Percentiles rank a stretch among this genome's conserved stretches.
phyloP scores from a whole-genome alignment of 73 alveolate species.

The Effrenium voratum region DNA sequence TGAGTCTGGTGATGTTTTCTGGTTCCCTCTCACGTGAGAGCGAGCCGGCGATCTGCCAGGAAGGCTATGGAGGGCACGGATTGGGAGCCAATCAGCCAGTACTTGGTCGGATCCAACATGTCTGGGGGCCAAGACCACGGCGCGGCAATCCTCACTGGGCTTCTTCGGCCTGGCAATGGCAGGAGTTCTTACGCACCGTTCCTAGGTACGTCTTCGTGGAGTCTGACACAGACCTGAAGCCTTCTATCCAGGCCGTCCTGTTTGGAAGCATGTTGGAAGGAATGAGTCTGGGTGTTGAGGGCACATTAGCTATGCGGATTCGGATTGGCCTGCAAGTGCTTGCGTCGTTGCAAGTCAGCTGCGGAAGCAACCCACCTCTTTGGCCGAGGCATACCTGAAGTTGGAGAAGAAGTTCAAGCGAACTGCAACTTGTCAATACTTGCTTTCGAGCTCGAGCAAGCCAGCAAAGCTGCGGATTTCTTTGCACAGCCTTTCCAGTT shows the following conservation, averaged over 20 bases:
- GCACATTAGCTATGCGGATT: too few relatives aligned
- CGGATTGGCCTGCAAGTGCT: too few relatives aligned
- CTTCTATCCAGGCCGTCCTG: slow-evolving; percentile 60
- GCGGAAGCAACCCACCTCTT: background rate
- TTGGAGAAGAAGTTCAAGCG: slow-evolving; percentile 81
- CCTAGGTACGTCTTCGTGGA: slow-evolving; percentile 80
- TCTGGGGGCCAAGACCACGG: background rate
- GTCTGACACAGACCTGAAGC: slow-evolving; percentile 86
- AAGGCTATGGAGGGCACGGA: slow-evolving; percentile 90
- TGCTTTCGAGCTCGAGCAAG: too few relatives aligned
- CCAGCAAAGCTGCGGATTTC: too few relatives aligned
- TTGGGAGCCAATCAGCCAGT: slow-evolving; percentile 58
- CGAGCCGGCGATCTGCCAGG: background rate
- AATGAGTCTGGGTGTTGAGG: background rate
- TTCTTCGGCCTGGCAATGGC: too few relatives aligned
- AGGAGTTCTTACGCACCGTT: too few relatives aligned
- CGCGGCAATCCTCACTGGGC: background rate
- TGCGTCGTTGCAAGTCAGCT: background rate
- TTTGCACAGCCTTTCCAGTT: too few relatives aligned
- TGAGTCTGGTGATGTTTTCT: background rate
- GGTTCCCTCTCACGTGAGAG: background rate
- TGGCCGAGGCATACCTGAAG: slow-evolving; percentile 60
- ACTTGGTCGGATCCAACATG: slow-evolving; percentile 55
- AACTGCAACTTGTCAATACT: slow-evolving; percentile 65
- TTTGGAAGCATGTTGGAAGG: background rate